Conservation (phyloP, 352 stramenopile genomes). For the Sclerospora graminicola region DNA sequence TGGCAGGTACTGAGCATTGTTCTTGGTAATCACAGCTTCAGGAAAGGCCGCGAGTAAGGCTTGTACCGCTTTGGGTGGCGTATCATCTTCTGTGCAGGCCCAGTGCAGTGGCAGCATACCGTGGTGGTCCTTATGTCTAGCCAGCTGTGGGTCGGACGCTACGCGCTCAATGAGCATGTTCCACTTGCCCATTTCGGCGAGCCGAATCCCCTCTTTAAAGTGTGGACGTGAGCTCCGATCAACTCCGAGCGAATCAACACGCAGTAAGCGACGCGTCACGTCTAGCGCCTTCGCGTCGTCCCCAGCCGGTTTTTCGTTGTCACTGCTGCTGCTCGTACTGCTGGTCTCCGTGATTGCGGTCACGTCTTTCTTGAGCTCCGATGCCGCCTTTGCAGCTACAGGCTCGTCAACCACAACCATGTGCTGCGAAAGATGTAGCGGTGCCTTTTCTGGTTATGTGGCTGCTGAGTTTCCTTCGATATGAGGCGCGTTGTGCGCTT, state of each 20-base stretch:
- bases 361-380: too few relatives aligned
- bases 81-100: slow-evolving; percentile 75
- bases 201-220: slow-evolving; percentile 72
- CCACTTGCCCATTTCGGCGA: slow-evolving; percentile 80
- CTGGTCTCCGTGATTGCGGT: too few relatives aligned
- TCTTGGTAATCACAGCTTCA: slow-evolving; percentile 62
- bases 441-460: too few relatives aligned
- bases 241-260: slow-evolving; percentile 19
- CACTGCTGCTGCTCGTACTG: slow-evolving; percentile 5
- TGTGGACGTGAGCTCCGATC: slow-evolving; percentile 38
- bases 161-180: slow-evolving; percentile 48
- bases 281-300: slow-evolving; percentile 7
- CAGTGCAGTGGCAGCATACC: slow-evolving; percentile 80
- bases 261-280: slow-evolving; percentile 7
- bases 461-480: too few relatives aligned
- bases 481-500: too few relatives aligned
- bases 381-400: too few relatives aligned
- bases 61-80: slow-evolving; percentile 41
- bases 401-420: too few relatives aligned
- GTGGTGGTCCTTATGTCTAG: slow-evolving; percentile 71
- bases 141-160: slow-evolving; percentile 46
- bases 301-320: slow-evolving; percentile 8
- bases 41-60: slow-evolving; percentile 66
- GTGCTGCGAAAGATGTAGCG: too few relatives aligned
- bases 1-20: slow-evolving; percentile 75